Base-by-base conservation (phyloP, 306 rosid species). In the Acacia confusa region DNA sequence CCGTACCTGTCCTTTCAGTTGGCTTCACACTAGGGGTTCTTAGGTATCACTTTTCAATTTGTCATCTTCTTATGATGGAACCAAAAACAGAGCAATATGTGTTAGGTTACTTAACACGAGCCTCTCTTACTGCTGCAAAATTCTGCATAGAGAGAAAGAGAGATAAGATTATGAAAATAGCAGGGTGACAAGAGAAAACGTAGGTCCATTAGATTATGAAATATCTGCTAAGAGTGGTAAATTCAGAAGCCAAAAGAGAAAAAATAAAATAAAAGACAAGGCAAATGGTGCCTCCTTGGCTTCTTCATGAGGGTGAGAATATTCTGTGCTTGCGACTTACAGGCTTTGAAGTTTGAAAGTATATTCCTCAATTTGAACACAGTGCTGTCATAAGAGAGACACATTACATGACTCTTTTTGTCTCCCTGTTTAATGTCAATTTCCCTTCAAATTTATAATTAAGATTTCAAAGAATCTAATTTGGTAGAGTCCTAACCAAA, bases 231-330 rank as follows among this genome's bases (percentile, higher is more conserved):
- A 66, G 43, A 66, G 19, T 16, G 3, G 45, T 16, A 6, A 64
- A 32, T 38, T 66, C 45, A 66, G 3, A 19, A 7, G 30, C 72
- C 55, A 84, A 84, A 84, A 52, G 53, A 80, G 50, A 79, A 52
- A 57, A 73, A 72, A 61, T 36, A 36, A 36, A 36, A 36, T 6
- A 44, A 44, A 44, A 12, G 50, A 15, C 6, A 1, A 3, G 1
- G 16, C 9, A 15, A 72, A 45, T 27, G 63, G 61, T 45, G 36
- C 24, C 72, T 70, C 58, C 79, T 78, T 78, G 28, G 47, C 47
- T 34, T 6, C 72, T 67, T 67, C 82, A 16, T 88, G 16, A 84
- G 88, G 78, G 80, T 84, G 61, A 75, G 68, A 66, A 76, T 70
- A 24, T 74, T 81, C 17, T 2, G 71, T 41, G 44, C 70, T 48